phyloP scores from a whole-genome alignment of 371 early-diverging fungal species.

The Zancudomyces culisetae region DNA sequence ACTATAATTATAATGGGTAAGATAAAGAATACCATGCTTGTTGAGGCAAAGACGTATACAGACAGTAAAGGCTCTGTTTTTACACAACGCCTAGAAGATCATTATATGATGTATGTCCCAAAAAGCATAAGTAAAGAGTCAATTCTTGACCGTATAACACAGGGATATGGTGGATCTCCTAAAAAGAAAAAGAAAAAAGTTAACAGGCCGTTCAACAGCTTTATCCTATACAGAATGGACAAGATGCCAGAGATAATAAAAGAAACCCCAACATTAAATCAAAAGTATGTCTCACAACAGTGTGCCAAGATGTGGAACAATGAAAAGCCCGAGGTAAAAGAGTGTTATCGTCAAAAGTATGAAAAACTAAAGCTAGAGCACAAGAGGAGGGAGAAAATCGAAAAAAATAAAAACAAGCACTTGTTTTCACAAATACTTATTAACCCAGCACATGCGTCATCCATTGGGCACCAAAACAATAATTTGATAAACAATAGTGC shows the following conservation, averaged over 20 bases:
- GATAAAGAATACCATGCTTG: too few relatives aligned
- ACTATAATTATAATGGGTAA: too few relatives aligned
- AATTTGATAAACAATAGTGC: too few relatives aligned
- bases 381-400: background rate
- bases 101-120: constrained; percentile 2
- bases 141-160: background rate
- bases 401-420: background rate
- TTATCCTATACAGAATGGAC: constrained; percentile 46
- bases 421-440: background rate
- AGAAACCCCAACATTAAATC: constrained; percentile 32
- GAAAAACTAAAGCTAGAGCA: constrained; percentile 34
- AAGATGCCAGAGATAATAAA: constrained; percentile 34
- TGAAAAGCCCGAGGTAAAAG: constrained; percentile 35
- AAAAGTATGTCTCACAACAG: constrained; percentile 43
- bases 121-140: background rate
- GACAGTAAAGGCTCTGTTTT: background rate
- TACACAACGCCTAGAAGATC: background rate
- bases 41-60: too few relatives aligned
- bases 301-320: constrained; percentile 44
- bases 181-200: constrained; percentile 1
- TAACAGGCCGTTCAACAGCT: constrained; percentile 38
- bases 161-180: too few relatives aligned
- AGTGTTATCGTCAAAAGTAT: constrained; percentile 34
- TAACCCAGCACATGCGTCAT: too few relatives aligned
- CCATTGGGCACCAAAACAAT: too few relatives aligned